Conservation (phyloP, 495 filamentous ascomycete species). For the Geopyxis carbonaria region DNA sequence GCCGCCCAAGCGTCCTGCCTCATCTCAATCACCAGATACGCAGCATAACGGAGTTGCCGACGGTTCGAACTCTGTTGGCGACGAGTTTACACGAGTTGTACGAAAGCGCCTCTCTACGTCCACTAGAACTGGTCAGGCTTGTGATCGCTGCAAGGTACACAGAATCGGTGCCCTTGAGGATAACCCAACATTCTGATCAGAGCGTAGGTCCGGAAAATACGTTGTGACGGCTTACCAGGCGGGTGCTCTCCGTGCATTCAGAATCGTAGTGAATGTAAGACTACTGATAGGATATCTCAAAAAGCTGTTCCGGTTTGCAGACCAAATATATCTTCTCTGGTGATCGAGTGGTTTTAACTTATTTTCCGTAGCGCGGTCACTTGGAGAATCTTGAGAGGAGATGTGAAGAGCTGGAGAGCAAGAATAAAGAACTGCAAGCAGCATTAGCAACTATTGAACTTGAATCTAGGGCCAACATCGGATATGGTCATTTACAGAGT, state of each 20-base stretch:
- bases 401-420: slow-evolving; percentile 39
- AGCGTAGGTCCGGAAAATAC: slow-evolving; percentile 59
- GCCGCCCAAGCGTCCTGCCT: slow-evolving; percentile 5
- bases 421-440: slow-evolving; percentile 36
- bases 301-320: slow-evolving; percentile 40
- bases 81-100: slow-evolving; percentile 51
- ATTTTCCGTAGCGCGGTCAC: slow-evolving; percentile 40
- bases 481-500: slow-evolving; percentile 1
- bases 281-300: slow-evolving; percentile 76
- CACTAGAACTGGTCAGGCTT: slow-evolving; percentile 66
- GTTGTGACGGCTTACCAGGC: slow-evolving; percentile 54
- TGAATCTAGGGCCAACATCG: neutral
- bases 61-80: slow-evolving; percentile 24
- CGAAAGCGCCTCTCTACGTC: slow-evolving; percentile 46
- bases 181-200: neutral
- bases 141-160: slow-evolving; percentile 73
- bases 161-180: slow-evolving; percentile 5
- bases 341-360: neutral
- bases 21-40: neutral
- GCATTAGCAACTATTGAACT: slow-evolving; percentile 5
- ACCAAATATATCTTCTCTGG: neutral
- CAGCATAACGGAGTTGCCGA: neutral
- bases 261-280: slow-evolving; percentile 53
- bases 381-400: slow-evolving; percentile 45
- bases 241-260: slow-evolving; percentile 62